Evolutionary conservation across 257 asterid genomes (phyloP).

Genomic region (Capsicum rhomboideum): DNA sequence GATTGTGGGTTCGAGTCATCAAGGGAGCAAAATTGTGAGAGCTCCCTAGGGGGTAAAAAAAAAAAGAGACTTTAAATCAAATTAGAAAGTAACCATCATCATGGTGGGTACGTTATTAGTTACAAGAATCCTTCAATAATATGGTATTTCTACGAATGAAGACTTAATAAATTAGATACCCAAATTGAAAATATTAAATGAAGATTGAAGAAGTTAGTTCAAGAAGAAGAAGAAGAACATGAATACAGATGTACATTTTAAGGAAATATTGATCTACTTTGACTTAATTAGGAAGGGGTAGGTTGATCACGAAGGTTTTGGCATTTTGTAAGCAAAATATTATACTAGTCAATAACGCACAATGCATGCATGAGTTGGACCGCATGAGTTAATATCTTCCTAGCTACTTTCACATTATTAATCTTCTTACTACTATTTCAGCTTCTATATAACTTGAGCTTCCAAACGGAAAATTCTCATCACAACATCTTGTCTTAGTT

Average conservation of each 20-base stretch:
- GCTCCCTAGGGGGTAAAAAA: too few species aligned
- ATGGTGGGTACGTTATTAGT: neutral
- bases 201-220: neutral
- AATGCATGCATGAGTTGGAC: neutral
- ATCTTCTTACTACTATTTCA: neutral
- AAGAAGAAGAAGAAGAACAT: neutral
- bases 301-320: conserved; percentile 17
- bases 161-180: neutral
- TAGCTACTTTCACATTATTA: neutral
- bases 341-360: neutral
- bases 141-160: neutral
- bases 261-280: neutral
- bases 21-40: too few species aligned
- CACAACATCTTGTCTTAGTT: neutral
- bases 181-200: neutral
- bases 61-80: too few species aligned
- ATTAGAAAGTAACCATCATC: too few species aligned
- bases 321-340: neutral
- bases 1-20: too few species aligned
- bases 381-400: neutral
- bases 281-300: conserved; percentile 4
- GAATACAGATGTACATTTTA: neutral
- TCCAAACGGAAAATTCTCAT: neutral
- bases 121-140: neutral
- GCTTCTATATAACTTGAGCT: neutral